Conservation (phyloP, 1,284 basidiomycete species). For the Boletus smithii region DNA sequence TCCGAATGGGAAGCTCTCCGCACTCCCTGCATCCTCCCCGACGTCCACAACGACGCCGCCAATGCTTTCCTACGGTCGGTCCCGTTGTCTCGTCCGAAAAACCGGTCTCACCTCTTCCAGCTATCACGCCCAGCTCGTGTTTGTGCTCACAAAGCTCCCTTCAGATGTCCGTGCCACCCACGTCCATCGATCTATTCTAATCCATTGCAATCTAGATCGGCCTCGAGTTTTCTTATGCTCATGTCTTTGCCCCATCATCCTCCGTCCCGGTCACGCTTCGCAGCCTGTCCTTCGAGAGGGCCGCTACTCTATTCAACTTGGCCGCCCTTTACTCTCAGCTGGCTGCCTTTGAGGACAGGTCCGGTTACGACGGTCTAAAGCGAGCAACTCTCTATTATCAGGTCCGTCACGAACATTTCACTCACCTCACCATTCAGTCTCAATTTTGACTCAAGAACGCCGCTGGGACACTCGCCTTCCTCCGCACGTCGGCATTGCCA, state of each 20-base stretch:
- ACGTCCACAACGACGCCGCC: constrained; percentile 49
- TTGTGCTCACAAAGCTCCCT: constrained; percentile 72
- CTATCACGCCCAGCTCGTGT: constrained; percentile 86
- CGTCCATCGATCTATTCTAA: constrained; percentile 12
- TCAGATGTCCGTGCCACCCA: constrained; percentile 48
- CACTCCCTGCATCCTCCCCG: constrained; percentile 53
- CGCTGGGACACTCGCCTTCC: constrained; percentile 71
- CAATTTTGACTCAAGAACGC: constrained; percentile 51
- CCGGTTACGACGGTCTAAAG: constrained; percentile 73
- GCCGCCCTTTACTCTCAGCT: constrained; percentile 78
- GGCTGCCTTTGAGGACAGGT: constrained; percentile 64
- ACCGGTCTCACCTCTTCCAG: constrained; percentile 45
- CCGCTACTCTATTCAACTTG: constrained; percentile 78
- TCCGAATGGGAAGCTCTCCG: constrained; percentile 68
- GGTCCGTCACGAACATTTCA: constrained; percentile 40
- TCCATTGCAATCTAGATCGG: constrained; percentile 62
- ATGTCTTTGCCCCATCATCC: constrained; percentile 54
- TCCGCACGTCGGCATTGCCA: constrained; percentile 58
- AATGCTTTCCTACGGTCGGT: constrained; percentile 43
- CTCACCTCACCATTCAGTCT: background rate
- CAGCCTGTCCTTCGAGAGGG: constrained; percentile 79
- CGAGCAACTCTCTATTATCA: constrained; percentile 70
- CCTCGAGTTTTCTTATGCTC: constrained; percentile 72
- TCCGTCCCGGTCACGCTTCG: constrained; percentile 60
- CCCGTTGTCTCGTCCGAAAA: no score